Conservation (phyloP, 805 yeast species). For the Candida morakotiae region DNA sequence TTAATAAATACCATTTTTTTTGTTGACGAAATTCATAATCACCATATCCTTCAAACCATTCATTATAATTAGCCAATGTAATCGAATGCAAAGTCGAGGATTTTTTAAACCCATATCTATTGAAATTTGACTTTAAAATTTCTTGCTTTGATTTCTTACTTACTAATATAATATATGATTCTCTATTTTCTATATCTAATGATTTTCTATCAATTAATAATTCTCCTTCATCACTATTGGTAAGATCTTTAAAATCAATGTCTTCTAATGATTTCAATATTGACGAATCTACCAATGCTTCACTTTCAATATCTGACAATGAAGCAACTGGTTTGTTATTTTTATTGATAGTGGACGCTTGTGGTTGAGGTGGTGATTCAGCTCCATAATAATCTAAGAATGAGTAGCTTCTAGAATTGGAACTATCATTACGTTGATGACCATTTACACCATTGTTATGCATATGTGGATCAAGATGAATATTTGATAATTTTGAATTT, state of each 20-base stretch:
- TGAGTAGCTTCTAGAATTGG: conserved; percentile 33
- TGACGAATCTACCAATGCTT: conserved; percentile 2
- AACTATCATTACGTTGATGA: conserved; percentile 29
- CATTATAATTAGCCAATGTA: conserved; percentile 54
- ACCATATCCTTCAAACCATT: conserved; percentile 72
- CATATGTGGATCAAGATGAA: conserved; percentile 2
- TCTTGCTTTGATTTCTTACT: conserved; percentile 7
- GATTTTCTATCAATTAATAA: not conserved
- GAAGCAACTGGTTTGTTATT: not conserved
- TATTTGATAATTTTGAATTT: not conserved
- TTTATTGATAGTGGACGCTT: not conserved
- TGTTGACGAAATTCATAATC: conserved; percentile 61
- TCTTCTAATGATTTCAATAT: conserved; percentile 7
- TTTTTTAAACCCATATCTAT: conserved; percentile 86
- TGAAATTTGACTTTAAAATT: conserved; percentile 33
- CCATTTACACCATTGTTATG: not conserved
- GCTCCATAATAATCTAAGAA: conserved; percentile 31
- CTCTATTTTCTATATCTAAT: conserved; percentile 1
- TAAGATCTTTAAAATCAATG: conserved; percentile 5
- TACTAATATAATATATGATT: conserved; percentile 3
- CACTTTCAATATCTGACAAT: conserved; percentile 4
- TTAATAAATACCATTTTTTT: conserved; percentile 68
- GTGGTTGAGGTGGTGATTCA: conserved; percentile 6
- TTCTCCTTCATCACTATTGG: conserved; percentile 2
- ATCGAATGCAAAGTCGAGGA: conserved; percentile 44